Percentiles rank a stretch among this genome's conserved stretches.
These are phyloP conservation scores for Sambucus nigra DNA, from an alignment of 129 eudicot species.

Conservation along the genomic window DNA sequence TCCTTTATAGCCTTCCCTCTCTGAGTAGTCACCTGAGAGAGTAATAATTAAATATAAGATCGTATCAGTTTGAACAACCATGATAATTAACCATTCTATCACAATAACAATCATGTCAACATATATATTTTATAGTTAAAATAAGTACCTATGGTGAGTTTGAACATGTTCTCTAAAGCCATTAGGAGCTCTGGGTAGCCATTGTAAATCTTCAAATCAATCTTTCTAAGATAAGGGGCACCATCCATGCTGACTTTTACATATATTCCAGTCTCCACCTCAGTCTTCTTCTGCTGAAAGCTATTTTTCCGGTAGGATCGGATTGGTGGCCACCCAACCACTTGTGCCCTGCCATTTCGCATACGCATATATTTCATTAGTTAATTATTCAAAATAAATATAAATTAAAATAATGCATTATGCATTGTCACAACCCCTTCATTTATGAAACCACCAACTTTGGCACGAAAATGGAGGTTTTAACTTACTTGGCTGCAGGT, in stretches of 20 bases:
- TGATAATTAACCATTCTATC: background rate
- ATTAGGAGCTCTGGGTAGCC: constrained; percentile 55
- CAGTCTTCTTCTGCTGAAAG: constrained; percentile 36
- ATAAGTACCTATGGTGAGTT: constrained; percentile 42
- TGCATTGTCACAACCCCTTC: background rate
- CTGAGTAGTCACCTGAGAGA: constrained; percentile 43
- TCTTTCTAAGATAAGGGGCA: constrained; percentile 83
- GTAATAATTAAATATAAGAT: background rate
- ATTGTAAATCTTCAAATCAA: constrained; percentile 62
- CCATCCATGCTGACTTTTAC: constrained; percentile 93
- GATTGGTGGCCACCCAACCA: constrained; percentile 99
- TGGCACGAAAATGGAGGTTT: too few relatives aligned
- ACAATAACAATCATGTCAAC: background rate
- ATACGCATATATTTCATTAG: background rate
- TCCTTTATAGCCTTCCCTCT: constrained; percentile 83
- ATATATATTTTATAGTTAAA: too few relatives aligned
- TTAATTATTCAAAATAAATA: too few relatives aligned
- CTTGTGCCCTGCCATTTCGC: constrained; percentile 52
- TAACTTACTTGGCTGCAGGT: constrained; percentile 70
- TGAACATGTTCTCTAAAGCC: constrained; percentile 62
- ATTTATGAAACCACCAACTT: too few relatives aligned
- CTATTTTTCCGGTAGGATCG: constrained; percentile 53
- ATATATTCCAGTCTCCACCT: constrained; percentile 44
- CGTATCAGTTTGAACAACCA: background rate
- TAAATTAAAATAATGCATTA: background rate